Percentiles rank a stretch among this genome's conserved stretches.
Evolutionary conservation across 1,139 yeast genomes (phyloP).

Genomic region (Waltiozyma solani): DNA sequence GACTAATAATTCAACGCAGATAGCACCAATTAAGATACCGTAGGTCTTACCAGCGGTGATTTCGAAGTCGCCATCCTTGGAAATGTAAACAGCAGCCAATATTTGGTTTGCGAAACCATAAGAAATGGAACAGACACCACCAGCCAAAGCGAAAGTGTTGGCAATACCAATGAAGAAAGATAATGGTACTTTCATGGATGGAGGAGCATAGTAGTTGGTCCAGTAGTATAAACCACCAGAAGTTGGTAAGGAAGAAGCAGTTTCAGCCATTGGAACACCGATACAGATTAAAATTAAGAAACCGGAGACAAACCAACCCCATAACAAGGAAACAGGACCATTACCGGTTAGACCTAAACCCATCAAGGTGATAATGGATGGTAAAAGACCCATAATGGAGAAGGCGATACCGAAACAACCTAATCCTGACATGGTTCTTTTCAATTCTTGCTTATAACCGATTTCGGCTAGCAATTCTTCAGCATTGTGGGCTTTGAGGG

Average conservation of each 20-base stretch:
- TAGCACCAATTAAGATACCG: conserved; percentile 40
- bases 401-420: conserved; percentile 9
- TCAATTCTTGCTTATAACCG: conserved; percentile 7
- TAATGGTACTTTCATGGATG: conserved; percentile 25
- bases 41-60: conserved; percentile 34
- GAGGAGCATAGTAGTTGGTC: conserved; percentile 41
- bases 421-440: conserved; percentile 5
- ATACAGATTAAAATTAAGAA: conserved; percentile 26
- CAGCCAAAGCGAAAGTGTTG: conserved; percentile 41
- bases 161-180: conserved; percentile 44
- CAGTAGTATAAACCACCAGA: conserved; percentile 58
- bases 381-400: conserved; percentile 8
- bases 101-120: conserved; percentile 43
- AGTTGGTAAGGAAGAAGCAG: conserved; percentile 60
- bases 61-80: conserved; percentile 31
- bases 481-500: conserved; percentile 5
- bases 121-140: conserved; percentile 40
- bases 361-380: conserved; percentile 14
- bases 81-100: conserved; percentile 34
- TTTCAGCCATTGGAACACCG: conserved; percentile 40
- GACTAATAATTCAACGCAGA: conserved; percentile 29
- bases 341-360: conserved; percentile 39
- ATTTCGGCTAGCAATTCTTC: conserved; percentile 13
- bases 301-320: conserved; percentile 20
- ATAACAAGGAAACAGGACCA: conserved; percentile 45